A percentile compares a stretch with the other conserved stretches of the same genome.
These are phyloP conservation scores for Centaurea solstitialis DNA, from an alignment of 129 eudicot species.

Conservation along the genomic window DNA sequence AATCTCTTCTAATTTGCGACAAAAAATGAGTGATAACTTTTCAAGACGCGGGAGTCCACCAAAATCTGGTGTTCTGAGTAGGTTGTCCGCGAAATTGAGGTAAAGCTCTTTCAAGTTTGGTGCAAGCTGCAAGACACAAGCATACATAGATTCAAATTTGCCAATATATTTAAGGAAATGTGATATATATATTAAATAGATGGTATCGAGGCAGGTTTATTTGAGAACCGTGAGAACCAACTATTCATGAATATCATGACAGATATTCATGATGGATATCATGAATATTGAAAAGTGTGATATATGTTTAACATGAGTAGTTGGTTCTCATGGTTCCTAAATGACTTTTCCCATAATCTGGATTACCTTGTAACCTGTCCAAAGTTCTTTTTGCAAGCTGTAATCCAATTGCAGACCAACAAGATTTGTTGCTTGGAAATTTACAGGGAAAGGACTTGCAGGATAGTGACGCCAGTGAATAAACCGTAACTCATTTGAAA, in stretches of 20 bases:
- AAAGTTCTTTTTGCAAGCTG: constrained; percentile 2
- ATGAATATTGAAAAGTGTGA: neutral
- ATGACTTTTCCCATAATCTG: neutral
- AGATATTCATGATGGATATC: neutral
- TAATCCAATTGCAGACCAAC: neutral
- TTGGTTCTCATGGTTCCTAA: neutral
- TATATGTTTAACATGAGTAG: neutral
- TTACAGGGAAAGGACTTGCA: neutral
- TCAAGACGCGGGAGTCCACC: neutral
- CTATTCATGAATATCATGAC: neutral
- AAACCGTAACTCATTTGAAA: neutral
- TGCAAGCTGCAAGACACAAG: neutral
- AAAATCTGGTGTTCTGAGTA: constrained; percentile 18
- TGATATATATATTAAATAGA: neutral
- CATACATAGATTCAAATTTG: neutral
- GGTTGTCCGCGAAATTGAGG: neutral
- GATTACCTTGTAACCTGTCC: constrained; percentile 3
- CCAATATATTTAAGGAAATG: neutral
- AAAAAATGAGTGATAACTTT: neutral
- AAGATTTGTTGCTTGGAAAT: neutral
- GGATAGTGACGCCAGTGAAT: neutral
- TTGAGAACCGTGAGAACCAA: neutral
- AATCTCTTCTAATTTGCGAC: neutral
- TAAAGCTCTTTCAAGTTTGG: neutral
- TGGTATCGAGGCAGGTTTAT: neutral